A percentile compares a stretch with the other conserved stretches of the same genome.
phyloP scores from a whole-genome alignment of 805 yeast species.

The Metschnikowia colocasiae region DNA sequence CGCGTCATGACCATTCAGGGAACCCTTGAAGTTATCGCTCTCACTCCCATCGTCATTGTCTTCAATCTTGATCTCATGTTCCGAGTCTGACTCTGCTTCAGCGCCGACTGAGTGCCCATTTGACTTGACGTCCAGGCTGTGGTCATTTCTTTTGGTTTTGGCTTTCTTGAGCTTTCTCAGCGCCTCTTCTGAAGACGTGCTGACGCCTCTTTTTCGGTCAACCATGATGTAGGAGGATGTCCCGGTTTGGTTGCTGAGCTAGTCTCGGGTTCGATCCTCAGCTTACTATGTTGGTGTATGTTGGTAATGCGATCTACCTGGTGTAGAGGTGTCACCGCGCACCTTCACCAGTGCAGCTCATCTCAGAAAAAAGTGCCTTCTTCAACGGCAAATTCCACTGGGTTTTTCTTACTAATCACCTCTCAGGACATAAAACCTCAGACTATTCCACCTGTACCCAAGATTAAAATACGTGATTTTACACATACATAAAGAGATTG shows the following conservation, averaged over 20 bases:
- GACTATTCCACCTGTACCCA: too few species aligned
- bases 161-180: slow-evolving; percentile 15
- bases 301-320: not conserved
- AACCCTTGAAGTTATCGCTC: slow-evolving; percentile 4
- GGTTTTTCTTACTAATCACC: slow-evolving; percentile 5
- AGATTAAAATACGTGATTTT: not conserved
- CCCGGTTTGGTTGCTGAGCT: not conserved
- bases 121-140: slow-evolving; percentile 7
- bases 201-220: slow-evolving; percentile 31
- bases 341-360: slow-evolving; percentile 8
- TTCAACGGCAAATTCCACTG: not conserved
- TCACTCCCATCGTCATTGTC: slow-evolving; percentile 20
- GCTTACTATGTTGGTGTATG: not conserved
- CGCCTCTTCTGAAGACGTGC: slow-evolving; percentile 26
- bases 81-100: slow-evolving; percentile 22
- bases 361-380: slow-evolving; percentile 6
- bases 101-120: slow-evolving; percentile 15
- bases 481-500: not conserved
- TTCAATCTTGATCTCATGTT: slow-evolving; percentile 19
- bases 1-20: slow-evolving; percentile 5
- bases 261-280: not conserved
- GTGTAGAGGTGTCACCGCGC: slow-evolving; percentile 2
- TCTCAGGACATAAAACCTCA: not conserved
- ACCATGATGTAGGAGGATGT: slow-evolving; percentile 22
- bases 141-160: slow-evolving; percentile 11